phyloP scores from a whole-genome alignment of 345 rosid species.

The Hypericum perforatum region DNA sequence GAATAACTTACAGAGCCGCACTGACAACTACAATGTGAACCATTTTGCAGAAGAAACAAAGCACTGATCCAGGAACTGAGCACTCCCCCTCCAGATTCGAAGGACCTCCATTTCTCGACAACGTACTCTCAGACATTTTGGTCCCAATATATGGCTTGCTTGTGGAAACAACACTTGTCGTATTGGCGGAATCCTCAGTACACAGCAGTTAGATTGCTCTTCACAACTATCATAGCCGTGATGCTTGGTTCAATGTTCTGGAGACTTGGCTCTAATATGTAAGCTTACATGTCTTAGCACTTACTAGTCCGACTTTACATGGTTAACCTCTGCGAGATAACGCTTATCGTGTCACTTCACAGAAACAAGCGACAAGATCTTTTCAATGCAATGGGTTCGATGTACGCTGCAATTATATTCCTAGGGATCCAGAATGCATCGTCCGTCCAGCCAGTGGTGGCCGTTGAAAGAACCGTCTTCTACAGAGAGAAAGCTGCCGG shows the following conservation, averaged over 20 bases:
- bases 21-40: too few species aligned
- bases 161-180: slow-evolving; percentile 5
- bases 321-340: neutral
- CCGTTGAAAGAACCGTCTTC: slow-evolving; percentile 4
- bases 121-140: neutral
- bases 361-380: neutral
- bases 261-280: neutral
- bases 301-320: neutral
- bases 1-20: too few species aligned
- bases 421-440: slow-evolving; percentile 1
- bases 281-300: neutral
- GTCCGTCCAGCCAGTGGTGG: slow-evolving; percentile 2
- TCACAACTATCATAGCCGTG: slow-evolving; percentile 1
- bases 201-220: slow-evolving; percentile 1
- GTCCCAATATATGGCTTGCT: neutral
- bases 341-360: neutral
- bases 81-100: neutral
- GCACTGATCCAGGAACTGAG: slow-evolving; percentile 3
- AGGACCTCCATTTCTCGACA: slow-evolving; percentile 2
- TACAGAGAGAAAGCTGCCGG: slow-evolving; percentile 2
- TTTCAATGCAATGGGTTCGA: slow-evolving; percentile 1
- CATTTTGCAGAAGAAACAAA: neutral
- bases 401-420: neutral
- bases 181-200: slow-evolving; percentile 3
- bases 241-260: neutral